Evolutionary conservation across 306 rosid genomes (phyloP).

Genomic region (Nissolia schottii): DNA sequence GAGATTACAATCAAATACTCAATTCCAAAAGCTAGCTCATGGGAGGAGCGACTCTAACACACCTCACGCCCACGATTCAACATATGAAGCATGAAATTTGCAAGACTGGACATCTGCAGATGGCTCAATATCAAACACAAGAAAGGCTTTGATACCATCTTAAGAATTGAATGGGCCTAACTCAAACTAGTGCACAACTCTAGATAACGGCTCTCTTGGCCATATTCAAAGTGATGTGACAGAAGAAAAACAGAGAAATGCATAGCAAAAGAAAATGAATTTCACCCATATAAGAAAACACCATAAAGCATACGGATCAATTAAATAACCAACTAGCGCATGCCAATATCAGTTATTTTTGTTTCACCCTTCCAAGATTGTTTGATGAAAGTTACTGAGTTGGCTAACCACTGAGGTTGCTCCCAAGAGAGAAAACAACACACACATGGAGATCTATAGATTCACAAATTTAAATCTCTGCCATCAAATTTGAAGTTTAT

Average conservation of each 20-base stretch:
- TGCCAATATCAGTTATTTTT: background rate
- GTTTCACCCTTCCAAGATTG: conserved; percentile 6
- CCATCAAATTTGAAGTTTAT: background rate
- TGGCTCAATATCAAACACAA: too few species aligned
- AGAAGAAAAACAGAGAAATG: background rate
- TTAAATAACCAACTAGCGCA: conserved; percentile 3
- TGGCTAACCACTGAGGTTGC: background rate
- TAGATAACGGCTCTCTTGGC: too few species aligned
- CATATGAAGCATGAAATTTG: too few species aligned
- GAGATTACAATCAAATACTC: conserved; percentile 6
- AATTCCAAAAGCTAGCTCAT: too few species aligned
- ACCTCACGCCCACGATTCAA: too few species aligned
- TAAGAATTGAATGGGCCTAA: too few species aligned
- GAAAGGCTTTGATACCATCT: too few species aligned
- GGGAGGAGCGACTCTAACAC: too few species aligned
- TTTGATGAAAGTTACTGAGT: background rate
- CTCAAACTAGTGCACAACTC: too few species aligned
- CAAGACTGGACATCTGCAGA: too few species aligned
- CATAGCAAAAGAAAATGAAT: background rate
- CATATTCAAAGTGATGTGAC: too few species aligned
- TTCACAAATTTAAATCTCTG: background rate
- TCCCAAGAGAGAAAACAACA: background rate
- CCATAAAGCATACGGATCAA: background rate
- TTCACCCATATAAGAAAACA: background rate
- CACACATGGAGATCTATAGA: background rate